A percentile compares a stretch with the other conserved stretches of the same genome.
These are phyloP conservation scores for Powellomyces hirtus DNA, from an alignment of 192 early-diverging fungal genomes.

Conservation along the genomic window DNA sequence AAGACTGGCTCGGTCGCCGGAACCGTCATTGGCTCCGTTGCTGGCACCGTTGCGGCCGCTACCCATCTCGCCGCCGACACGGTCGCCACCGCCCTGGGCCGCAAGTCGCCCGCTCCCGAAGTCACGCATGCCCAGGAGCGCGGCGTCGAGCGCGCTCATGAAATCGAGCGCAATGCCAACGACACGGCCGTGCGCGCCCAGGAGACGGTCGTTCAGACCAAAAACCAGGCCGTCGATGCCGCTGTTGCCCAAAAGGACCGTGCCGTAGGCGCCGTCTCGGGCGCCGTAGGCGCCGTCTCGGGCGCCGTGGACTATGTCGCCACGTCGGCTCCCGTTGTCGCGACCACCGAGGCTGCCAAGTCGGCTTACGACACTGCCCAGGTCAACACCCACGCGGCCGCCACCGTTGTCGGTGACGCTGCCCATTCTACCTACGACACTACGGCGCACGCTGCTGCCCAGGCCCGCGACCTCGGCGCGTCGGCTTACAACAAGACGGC, in stretches of 20 bases:
- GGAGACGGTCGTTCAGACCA: constrained; percentile 3
- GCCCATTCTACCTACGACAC: not conserved
- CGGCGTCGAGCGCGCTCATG: constrained; percentile 5
- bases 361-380: constrained; percentile 8
- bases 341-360: constrained; percentile 6
- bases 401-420: constrained; percentile 20
- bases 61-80: constrained; percentile 7
- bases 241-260: too few species aligned
- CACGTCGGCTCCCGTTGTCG: constrained; percentile 13
- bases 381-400: constrained; percentile 6
- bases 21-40: constrained; percentile 14
- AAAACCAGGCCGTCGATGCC: not conserved
- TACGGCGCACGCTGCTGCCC: not conserved
- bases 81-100: not conserved
- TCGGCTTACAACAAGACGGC: constrained; percentile 9
- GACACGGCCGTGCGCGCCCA: not conserved
- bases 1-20: constrained; percentile 8
- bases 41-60: constrained; percentile 9
- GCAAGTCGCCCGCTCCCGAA: not conserved
- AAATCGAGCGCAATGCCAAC: not conserved
- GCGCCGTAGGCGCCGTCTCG: too few species aligned
- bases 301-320: not conserved
- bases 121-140: not conserved
- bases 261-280: too few species aligned
- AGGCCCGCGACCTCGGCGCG: not conserved